Percentiles rank a stretch among this genome's conserved stretches.
Conservation (phyloP, 2,329 filamentous ascomycete genomes). For the Cladosporium austrohemisphaericum region DNA sequence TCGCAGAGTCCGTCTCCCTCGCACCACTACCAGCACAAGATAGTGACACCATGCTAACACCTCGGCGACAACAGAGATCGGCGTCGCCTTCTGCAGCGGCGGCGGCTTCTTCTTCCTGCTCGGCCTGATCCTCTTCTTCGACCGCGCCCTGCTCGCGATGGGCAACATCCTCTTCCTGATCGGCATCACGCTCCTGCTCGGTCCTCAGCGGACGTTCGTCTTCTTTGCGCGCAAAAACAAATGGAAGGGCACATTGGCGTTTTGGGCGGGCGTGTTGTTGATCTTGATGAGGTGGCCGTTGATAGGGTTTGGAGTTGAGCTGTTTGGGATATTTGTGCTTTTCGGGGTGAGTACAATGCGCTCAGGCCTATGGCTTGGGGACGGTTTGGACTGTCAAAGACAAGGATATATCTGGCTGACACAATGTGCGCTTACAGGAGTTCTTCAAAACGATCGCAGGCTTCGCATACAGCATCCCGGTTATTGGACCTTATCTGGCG, state of each 20-base stretch:
- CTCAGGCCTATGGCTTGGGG: no score
- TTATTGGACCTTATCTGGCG: slow-evolving; percentile 83
- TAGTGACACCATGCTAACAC: slow-evolving; percentile 17
- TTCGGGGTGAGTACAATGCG: slow-evolving; percentile 58
- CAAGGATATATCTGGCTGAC: slow-evolving; percentile 8
- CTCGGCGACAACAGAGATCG: slow-evolving; percentile 64
- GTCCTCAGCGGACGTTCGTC: slow-evolving; percentile 79
- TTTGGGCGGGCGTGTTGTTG: slow-evolving; percentile 74
- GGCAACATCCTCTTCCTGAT: slow-evolving; percentile 98
- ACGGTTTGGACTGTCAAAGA: not conserved
- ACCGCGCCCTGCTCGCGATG: slow-evolving; percentile 97
- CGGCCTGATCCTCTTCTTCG: slow-evolving; percentile 95
- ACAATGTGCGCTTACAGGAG: not conserved
- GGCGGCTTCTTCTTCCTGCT: slow-evolving; percentile 93
- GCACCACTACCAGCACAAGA: slow-evolving; percentile 14
- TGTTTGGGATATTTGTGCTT: slow-evolving; percentile 87
- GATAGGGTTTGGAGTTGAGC: slow-evolving; percentile 82
- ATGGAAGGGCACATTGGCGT: slow-evolving; percentile 83
- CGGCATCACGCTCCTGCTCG: slow-evolving; percentile 93
- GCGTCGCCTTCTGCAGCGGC: slow-evolving; percentile 95
- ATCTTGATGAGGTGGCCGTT: slow-evolving; percentile 90
- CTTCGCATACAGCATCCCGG: slow-evolving; percentile 78
- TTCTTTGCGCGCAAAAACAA: slow-evolving; percentile 97
- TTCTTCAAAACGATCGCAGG: slow-evolving; percentile 65
- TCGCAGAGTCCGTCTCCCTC: slow-evolving; percentile 71